Percentiles rank a stretch among this genome's conserved stretches.
Evolutionary conservation across 768 basidiomycete genomes (phyloP).

Genomic region (Lyophyllum atratum): DNA sequence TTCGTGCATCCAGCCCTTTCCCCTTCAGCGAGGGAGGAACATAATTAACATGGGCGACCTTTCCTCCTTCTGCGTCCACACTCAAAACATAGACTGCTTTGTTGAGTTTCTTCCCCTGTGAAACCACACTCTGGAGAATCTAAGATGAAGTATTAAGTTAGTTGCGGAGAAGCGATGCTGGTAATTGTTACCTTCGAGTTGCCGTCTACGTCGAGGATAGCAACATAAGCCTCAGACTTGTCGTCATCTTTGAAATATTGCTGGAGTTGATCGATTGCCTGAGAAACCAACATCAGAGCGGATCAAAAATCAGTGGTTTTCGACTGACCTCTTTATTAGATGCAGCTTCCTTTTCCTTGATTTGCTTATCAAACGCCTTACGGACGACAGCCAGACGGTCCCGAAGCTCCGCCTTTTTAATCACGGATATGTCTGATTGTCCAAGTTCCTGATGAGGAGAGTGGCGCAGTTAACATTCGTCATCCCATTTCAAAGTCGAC

Average conservation of each 20-base stretch:
- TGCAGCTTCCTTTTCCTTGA: constrained; percentile 78
- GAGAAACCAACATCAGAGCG: background rate
- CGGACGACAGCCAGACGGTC: constrained; percentile 71
- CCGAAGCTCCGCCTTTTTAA: constrained; percentile 78
- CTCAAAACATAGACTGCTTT: constrained; percentile 92
- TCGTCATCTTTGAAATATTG: constrained; percentile 80
- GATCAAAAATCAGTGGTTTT: background rate
- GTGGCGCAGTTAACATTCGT: background rate
- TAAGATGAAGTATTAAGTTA: constrained; percentile 25
- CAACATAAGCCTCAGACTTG: constrained; percentile 68
- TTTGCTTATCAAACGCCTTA: constrained; percentile 82
- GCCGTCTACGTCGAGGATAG: constrained; percentile 73
- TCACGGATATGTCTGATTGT: constrained; percentile 85
- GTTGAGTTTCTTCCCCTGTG: constrained; percentile 75
- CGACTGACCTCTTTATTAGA: constrained; percentile 72
- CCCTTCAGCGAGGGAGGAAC: constrained; percentile 60
- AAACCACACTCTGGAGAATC: constrained; percentile 75
- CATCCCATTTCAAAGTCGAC: background rate
- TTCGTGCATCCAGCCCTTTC: constrained; percentile 77
- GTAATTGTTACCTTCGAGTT: constrained; percentile 71
- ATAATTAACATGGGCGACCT: constrained; percentile 87
- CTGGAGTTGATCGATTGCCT: constrained; percentile 73
- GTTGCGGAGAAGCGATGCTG: background rate
- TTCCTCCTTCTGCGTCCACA: constrained; percentile 64
- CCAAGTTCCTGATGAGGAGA: constrained; percentile 71